Evolutionary conservation across 1,284 basidiomycete genomes (phyloP).

Genomic region (Pyrrhoderma noxium): DNA sequence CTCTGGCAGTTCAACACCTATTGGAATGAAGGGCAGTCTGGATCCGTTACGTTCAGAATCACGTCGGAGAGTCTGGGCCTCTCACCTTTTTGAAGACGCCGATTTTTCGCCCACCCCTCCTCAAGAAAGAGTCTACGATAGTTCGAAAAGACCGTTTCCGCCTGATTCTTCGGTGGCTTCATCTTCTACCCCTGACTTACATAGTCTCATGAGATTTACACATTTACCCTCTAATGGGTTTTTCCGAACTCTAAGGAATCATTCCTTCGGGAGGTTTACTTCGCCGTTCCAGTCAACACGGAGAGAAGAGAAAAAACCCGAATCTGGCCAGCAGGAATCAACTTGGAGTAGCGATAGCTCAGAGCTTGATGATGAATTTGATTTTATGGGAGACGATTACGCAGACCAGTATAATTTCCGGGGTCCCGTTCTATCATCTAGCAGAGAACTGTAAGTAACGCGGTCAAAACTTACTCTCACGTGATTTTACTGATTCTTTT

Average conservation of each 20-base stretch:
- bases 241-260: constrained; percentile 41
- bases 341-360: constrained; percentile 64
- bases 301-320: constrained; percentile 24
- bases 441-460: constrained; percentile 12
- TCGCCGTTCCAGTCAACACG: constrained; percentile 37
- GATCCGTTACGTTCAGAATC: constrained; percentile 36
- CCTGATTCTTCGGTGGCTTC: constrained; percentile 15
- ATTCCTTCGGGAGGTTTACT: constrained; percentile 43
- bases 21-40: constrained; percentile 23
- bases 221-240: constrained; percentile 24
- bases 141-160: constrained; percentile 14
- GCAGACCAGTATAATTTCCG: constrained; percentile 1
- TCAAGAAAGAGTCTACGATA: too few relatives aligned
- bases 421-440: constrained; percentile 3
- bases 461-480: background rate
- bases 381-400: constrained; percentile 6
- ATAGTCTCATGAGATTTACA: constrained; percentile 10
- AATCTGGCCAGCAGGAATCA: constrained; percentile 30
- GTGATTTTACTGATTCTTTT: background rate
- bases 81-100: constrained; percentile 33
- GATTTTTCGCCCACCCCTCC: constrained; percentile 1
- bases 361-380: constrained; percentile 26
- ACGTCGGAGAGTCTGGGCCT: constrained; percentile 41
- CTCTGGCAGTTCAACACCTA: constrained; percentile 25
- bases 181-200: constrained; percentile 21